A percentile compares a stretch with the other conserved stretches of the same genome.
phyloP scores from a whole-genome alignment of 305 asterid species.

The Fraxinus greggii region DNA sequence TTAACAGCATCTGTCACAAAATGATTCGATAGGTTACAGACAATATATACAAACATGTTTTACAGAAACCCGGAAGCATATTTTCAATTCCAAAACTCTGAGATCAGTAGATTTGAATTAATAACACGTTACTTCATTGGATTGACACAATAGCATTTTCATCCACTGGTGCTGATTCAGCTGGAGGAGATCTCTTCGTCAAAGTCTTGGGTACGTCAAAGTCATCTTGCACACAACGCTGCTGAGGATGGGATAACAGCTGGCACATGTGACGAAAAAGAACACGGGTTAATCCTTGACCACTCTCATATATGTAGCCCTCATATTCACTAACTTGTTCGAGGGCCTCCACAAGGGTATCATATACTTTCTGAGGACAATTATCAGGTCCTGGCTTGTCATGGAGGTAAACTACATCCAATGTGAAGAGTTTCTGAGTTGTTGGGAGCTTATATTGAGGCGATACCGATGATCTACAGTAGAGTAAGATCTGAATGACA shows the following conservation, averaged over 20 bases:
- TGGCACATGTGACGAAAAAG: slow-evolving; percentile 72
- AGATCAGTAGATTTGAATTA: slow-evolving; percentile 4
- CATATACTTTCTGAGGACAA: slow-evolving; percentile 87
- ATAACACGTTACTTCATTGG: slow-evolving; percentile 36
- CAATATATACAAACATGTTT: slow-evolving; percentile 16
- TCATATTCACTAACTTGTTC: slow-evolving; percentile 75
- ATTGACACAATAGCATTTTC: slow-evolving; percentile 43
- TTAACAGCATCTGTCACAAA: slow-evolving; percentile 6
- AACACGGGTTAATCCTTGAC: slow-evolving; percentile 79
- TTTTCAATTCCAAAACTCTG: neutral
- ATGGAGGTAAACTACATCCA: slow-evolving; percentile 87
- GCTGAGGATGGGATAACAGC: slow-evolving; percentile 84
- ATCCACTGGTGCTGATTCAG: slow-evolving; percentile 50
- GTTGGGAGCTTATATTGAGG: slow-evolving; percentile 72
- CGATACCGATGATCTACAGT: slow-evolving; percentile 77
- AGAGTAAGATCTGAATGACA: slow-evolving; percentile 60
- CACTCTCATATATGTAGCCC: slow-evolving; percentile 86
- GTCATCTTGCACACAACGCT: slow-evolving; percentile 82
- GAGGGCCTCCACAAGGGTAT: slow-evolving; percentile 87
- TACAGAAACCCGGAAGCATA: slow-evolving; percentile 18
- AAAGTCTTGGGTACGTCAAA: slow-evolving; percentile 72
- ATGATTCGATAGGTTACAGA: neutral
- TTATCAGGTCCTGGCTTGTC: slow-evolving; percentile 94
- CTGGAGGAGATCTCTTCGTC: slow-evolving; percentile 46
- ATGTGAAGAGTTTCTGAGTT: slow-evolving; percentile 68